Percentiles rank a stretch among this genome's conserved stretches.
Evolutionary conservation across 2,329 filamentous ascomycete genomes (phyloP).

Genomic region (Mycosphaerella arachidis): DNA sequence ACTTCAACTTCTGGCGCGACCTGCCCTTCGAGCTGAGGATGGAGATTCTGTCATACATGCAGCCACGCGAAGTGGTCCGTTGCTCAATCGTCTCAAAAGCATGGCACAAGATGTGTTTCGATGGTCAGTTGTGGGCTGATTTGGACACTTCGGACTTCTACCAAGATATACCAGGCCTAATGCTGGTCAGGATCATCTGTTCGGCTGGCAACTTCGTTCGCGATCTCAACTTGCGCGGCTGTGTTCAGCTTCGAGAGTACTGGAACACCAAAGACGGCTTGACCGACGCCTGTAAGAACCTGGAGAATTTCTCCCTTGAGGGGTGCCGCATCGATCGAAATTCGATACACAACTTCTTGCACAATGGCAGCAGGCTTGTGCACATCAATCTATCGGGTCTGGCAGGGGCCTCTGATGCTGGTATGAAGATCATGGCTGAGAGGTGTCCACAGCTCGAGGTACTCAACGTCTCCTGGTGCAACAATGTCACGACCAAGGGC

Average conservation of each 20-base stretch:
- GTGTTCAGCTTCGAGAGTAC: constrained; percentile 79
- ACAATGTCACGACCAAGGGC: constrained; percentile 73
- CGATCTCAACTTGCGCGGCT: constrained; percentile 85
- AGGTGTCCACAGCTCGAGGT: constrained; percentile 77
- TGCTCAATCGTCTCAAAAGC: constrained; percentile 71
- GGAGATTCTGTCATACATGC: constrained; percentile 69
- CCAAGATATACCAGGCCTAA: constrained; percentile 75
- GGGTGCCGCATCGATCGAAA: constrained; percentile 81
- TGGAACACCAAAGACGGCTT: constrained; percentile 67
- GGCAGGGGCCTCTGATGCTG: constrained; percentile 71
- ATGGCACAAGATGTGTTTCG: constrained; percentile 82
- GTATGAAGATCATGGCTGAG: constrained; percentile 79
- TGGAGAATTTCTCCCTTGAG: constrained; percentile 82
- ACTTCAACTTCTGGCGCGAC: constrained; percentile 69
- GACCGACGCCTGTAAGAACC: constrained; percentile 77
- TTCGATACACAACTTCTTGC: constrained; percentile 70
- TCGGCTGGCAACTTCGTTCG: constrained; percentile 84
- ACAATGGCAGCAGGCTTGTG: constrained; percentile 73
- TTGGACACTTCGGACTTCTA: constrained; percentile 79
- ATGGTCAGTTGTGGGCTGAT: constrained; percentile 86
- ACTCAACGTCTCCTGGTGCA: constrained; percentile 91
- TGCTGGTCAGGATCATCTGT: constrained; percentile 77
- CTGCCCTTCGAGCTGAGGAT: constrained; percentile 81
- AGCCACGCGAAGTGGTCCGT: constrained; percentile 74
- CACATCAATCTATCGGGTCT: constrained; percentile 84